These are phyloP conservation scores for Jimgerdemannia lactiflua DNA, from an alignment of 192 early-diverging fungal genomes.

Conservation along the genomic window DNA sequence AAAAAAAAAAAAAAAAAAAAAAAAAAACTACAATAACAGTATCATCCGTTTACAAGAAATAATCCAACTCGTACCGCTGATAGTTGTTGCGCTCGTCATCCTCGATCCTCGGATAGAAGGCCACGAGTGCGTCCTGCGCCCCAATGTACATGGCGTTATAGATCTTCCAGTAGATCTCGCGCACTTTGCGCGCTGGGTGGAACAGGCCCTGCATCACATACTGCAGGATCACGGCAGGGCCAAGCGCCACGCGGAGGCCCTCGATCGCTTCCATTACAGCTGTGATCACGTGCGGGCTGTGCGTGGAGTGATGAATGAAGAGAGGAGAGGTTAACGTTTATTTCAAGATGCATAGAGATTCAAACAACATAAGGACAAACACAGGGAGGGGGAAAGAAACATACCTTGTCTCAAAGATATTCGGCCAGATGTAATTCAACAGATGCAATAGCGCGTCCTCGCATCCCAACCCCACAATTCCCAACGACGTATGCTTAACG, in stretches of 20 bases:
- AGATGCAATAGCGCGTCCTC: conserved; percentile 94
- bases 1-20: too few species aligned
- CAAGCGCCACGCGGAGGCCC: conserved; percentile 86
- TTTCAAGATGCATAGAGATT: neutral
- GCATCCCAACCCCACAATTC: conserved; percentile 88
- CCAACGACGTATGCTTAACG: conserved; percentile 94
- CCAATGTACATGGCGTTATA: conserved; percentile 96
- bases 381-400: neutral
- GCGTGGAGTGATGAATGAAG: neutral
- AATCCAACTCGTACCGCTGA: conserved; percentile 80
- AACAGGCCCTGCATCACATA: conserved; percentile 95
- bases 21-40: too few species aligned
- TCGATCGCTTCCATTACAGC: conserved; percentile 98
- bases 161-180: conserved; percentile 99
- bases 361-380: neutral
- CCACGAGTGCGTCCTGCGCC: conserved; percentile 85
- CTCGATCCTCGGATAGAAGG: conserved; percentile 91
- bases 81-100: conserved; percentile 76
- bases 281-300: conserved; percentile 93
- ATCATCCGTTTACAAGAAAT: conserved; percentile 48
- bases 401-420: conserved; percentile 87
- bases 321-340: neutral
- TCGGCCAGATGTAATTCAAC: conserved; percentile 97
- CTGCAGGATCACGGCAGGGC: conserved; percentile 77
- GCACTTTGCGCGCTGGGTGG: conserved; percentile 93